These are phyloP conservation scores for Psidium friedrichsthalianum DNA, from an alignment of 345 rosid genomes.

Conservation along the genomic window DNA sequence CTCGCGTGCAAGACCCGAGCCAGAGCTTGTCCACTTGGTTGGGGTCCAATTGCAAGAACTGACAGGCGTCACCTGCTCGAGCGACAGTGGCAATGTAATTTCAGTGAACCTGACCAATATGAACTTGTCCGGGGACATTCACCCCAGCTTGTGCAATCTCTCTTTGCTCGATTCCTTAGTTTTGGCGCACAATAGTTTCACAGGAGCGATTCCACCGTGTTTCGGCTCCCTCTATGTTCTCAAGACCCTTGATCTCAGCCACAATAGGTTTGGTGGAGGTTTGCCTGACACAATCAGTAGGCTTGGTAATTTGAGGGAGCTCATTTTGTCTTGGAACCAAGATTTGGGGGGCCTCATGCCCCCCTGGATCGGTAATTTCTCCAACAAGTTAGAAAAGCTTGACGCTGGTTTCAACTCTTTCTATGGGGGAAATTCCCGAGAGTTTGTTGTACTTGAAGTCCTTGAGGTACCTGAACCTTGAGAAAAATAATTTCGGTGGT, in stretches of 20 bases:
- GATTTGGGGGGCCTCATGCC: slow-evolving; percentile 53
- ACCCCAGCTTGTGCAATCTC: slow-evolving; percentile 49
- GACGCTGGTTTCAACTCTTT: slow-evolving; percentile 70
- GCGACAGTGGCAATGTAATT: slow-evolving; percentile 43
- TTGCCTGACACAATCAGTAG: slow-evolving; percentile 35
- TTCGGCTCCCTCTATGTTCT: slow-evolving; percentile 44
- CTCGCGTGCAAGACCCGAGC: slow-evolving; percentile 41
- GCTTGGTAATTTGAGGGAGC: slow-evolving; percentile 45
- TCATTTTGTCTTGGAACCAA: slow-evolving; percentile 42
- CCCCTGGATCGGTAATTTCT: slow-evolving; percentile 53
- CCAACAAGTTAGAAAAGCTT: slow-evolving; percentile 45
- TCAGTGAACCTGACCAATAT: slow-evolving; percentile 40
- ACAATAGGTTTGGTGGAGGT: slow-evolving; percentile 41
- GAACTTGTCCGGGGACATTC: slow-evolving; percentile 57
- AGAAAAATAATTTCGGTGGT: slow-evolving; percentile 50
- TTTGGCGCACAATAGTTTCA: slow-evolving; percentile 46
- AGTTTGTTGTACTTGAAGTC: slow-evolving; percentile 40
- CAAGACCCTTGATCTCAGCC: slow-evolving; percentile 56
- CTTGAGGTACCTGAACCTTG: slow-evolving; percentile 53
- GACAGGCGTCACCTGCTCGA: slow-evolving; percentile 59
- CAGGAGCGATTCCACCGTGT: slow-evolving; percentile 57
- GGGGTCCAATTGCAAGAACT: slow-evolving; percentile 58
- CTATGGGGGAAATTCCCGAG: slow-evolving; percentile 55
- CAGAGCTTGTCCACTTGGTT: slow-evolving; percentile 49
- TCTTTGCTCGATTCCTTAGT: slow-evolving; percentile 35